These are phyloP conservation scores for Rubroshorea leprosula DNA, from an alignment of 345 rosid species.

Conservation along the genomic window DNA sequence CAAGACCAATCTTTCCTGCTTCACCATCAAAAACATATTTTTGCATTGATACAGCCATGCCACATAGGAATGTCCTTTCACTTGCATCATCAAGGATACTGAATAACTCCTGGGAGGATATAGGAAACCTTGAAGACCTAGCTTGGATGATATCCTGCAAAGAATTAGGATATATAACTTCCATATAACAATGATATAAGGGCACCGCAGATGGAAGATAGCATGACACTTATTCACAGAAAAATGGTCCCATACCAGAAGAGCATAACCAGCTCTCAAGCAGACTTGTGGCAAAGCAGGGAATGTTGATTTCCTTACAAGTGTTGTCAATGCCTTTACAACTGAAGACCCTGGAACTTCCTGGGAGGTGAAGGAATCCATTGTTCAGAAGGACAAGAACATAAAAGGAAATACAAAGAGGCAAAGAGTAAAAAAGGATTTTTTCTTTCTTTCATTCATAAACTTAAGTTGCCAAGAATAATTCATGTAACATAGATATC, in stretches of 20 bases:
- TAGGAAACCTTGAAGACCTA: constrained; percentile 62
- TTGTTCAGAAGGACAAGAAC: neutral
- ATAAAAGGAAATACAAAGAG: neutral
- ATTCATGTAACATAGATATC: too few species aligned
- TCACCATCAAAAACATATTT: constrained; percentile 87
- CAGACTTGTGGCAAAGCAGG: constrained; percentile 66
- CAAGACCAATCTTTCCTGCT: constrained; percentile 68
- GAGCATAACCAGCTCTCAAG: too few species aligned
- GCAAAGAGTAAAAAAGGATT: too few species aligned
- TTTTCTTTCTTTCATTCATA: too few species aligned
- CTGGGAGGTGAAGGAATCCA: constrained; percentile 28
- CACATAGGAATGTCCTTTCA: constrained; percentile 77
- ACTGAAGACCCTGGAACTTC: constrained; percentile 66
- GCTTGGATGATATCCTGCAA: constrained; percentile 77
- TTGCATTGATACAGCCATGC: constrained; percentile 65
- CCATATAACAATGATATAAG: neutral
- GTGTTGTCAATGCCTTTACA: constrained; percentile 48
- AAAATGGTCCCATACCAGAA: too few species aligned
- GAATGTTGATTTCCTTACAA: constrained; percentile 58
- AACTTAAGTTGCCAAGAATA: neutral
- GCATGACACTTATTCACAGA: too few species aligned
- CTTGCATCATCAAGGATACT: constrained; percentile 92
- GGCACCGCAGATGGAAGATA: too few species aligned
- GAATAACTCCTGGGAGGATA: constrained; percentile 71
- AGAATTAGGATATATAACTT: constrained; percentile 12